Evolutionary conservation across 73 alveolate genomes (phyloP).

Genomic region (Paramecium sonneborni): DNA sequence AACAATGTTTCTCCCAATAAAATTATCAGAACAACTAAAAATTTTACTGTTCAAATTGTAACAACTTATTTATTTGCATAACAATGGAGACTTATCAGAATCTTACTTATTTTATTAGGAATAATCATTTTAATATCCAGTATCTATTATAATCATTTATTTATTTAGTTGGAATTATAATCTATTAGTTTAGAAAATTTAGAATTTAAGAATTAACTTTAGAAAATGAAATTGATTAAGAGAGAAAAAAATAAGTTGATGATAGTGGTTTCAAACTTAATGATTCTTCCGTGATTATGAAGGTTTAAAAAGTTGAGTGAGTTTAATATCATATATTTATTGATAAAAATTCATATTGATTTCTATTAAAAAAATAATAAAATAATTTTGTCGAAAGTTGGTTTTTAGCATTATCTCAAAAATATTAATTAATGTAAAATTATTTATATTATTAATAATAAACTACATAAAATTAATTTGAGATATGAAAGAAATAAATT

Average conservation of each 20-base stretch:
- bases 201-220: neutral
- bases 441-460: neutral
- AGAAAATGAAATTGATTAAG: neutral
- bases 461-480: too few relatives aligned
- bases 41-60: neutral
- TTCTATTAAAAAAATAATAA: too few relatives aligned
- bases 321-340: too few relatives aligned
- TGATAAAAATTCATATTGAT: too few relatives aligned
- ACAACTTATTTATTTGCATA: neutral
- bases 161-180: neutral
- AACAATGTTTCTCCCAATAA: neutral
- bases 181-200: neutral
- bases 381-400: too few relatives aligned
- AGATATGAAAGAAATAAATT: too few relatives aligned
- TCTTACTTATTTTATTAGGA: neutral
- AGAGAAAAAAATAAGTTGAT: neutral
- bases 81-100: neutral
- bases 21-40: neutral
- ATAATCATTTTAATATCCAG: neutral
- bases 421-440: constrained; percentile 50
- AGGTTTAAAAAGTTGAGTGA: neutral
- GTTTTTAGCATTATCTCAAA: too few relatives aligned
- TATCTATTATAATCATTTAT: neutral
- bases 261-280: neutral
- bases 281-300: neutral